phyloP scores from a whole-genome alignment of 2,329 filamentous ascomycete species.

The Stemphylium beticola region DNA sequence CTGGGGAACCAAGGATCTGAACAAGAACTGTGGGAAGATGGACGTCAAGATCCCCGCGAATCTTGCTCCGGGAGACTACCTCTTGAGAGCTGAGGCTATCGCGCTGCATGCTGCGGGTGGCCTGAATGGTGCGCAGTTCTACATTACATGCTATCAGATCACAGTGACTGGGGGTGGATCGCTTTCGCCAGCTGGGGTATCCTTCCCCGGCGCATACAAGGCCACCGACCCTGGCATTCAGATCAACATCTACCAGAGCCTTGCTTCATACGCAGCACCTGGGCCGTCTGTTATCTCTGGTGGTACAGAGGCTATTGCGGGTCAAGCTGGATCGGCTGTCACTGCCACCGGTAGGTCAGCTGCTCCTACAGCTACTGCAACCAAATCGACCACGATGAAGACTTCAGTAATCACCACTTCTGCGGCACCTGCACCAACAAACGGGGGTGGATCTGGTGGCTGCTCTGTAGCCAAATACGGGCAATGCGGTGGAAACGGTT shows the following conservation, averaged over 20 bases:
- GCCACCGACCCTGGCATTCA: constrained; percentile 63
- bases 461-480: constrained; percentile 31
- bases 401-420: constrained; percentile 13
- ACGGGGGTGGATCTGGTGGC: constrained; percentile 16
- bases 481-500: constrained; percentile 42
- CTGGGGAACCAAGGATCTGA: constrained; percentile 58
- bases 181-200: constrained; percentile 53
- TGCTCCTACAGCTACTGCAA: constrained; percentile 19
- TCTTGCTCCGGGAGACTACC: constrained; percentile 57
- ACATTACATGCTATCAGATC: constrained; percentile 63
- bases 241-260: constrained; percentile 64
- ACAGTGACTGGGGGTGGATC: constrained; percentile 63
- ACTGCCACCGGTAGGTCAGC: constrained; percentile 26
- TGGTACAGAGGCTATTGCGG: constrained; percentile 37
- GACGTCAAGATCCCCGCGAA: constrained; percentile 60
- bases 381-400: constrained; percentile 10
- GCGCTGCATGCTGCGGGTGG: constrained; percentile 61
- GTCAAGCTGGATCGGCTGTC: constrained; percentile 31
- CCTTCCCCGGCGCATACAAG: constrained; percentile 64
- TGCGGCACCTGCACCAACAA: constrained; percentile 20
- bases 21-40: constrained; percentile 56
- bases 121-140: constrained; percentile 54
- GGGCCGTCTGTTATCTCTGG: constrained; percentile 53
- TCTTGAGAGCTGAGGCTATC: constrained; percentile 64
- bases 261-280: constrained; percentile 58